Conservation (phyloP, 2,329 filamentous ascomycete species). For the Tricladium varicosporioides region DNA sequence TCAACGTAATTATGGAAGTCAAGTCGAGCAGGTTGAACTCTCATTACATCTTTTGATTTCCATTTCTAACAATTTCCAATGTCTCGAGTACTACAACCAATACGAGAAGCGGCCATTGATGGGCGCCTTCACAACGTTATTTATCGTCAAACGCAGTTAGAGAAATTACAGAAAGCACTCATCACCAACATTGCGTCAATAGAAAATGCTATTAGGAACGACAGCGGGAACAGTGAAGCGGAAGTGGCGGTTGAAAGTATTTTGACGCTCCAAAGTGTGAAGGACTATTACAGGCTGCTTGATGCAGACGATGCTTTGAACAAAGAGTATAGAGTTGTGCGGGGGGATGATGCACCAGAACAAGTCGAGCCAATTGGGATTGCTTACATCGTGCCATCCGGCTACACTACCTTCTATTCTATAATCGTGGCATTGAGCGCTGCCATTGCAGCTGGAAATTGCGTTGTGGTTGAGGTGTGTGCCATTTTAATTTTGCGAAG, state of each 20-base stretch:
- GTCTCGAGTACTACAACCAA: background rate
- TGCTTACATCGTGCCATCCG: conserved; percentile 47
- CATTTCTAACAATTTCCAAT: no score
- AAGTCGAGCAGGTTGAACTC: no score
- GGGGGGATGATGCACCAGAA: background rate
- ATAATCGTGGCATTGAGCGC: conserved; percentile 43
- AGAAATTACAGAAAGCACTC: background rate
- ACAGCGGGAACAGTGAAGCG: background rate
- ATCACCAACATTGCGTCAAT: background rate
- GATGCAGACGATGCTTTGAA: background rate
- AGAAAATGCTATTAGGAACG: background rate
- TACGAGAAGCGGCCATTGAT: background rate
- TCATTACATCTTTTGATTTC: background rate
- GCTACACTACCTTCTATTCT: conserved; percentile 48
- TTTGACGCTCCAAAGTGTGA: background rate
- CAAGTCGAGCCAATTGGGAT: conserved; percentile 34
- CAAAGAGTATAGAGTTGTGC: background rate
- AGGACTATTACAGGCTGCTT: background rate
- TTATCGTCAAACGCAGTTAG: background rate
- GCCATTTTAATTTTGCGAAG: background rate
- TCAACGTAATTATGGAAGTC: no score
- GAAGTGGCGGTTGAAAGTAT: background rate
- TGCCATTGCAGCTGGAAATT: conserved; percentile 50
- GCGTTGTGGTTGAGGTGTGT: conserved; percentile 46
- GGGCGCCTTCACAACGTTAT: background rate